Percentiles rank a stretch among this genome's conserved stretches.
phyloP scores from a whole-genome alignment of 2,329 filamentous ascomycete genomes.

The Fusarium tanahbumbuense region DNA sequence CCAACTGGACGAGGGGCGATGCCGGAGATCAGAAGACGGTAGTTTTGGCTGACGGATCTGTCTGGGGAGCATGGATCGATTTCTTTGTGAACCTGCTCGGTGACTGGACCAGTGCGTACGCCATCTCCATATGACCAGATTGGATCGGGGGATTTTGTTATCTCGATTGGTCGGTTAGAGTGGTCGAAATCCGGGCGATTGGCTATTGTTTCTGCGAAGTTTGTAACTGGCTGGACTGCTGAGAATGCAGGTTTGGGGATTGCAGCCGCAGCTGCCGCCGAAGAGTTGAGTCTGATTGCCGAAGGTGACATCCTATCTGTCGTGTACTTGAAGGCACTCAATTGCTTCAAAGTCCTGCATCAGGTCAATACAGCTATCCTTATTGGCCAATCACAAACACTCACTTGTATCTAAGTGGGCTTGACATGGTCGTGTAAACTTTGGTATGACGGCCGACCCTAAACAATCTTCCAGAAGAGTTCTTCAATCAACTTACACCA shows the following conservation, averaged over 20 bases:
- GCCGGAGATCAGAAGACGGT: conserved; percentile 84
- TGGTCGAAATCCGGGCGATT: conserved; percentile 44
- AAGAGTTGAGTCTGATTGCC: conserved; percentile 23
- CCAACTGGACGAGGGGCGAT: conserved; percentile 83
- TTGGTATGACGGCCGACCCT: neutral
- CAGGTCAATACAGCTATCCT: neutral
- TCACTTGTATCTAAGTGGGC: neutral
- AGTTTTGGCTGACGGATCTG: conserved; percentile 77
- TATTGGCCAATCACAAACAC: neutral
- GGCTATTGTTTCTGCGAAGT: conserved; percentile 43
- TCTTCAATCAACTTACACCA: neutral
- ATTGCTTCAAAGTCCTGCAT: neutral
- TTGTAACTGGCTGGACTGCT: conserved; percentile 38
- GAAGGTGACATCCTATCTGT: neutral
- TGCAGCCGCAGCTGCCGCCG: conserved; percentile 1
- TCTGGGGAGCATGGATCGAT: conserved; percentile 83
- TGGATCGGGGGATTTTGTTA: conserved; percentile 54
- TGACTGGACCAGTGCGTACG: conserved; percentile 36
- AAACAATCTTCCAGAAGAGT: neutral
- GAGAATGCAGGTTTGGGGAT: conserved; percentile 36
- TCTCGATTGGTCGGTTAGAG: conserved; percentile 31
- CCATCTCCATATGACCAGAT: conserved; percentile 61
- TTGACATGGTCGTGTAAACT: neutral
- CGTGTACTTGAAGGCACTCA: neutral
- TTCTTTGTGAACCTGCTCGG: conserved; percentile 65